Evolutionary conservation across 108 stramenopile species (phyloP), one percentile per base, ranked within the genome.

Genomic region (Skeletonema costatum): DNA sequence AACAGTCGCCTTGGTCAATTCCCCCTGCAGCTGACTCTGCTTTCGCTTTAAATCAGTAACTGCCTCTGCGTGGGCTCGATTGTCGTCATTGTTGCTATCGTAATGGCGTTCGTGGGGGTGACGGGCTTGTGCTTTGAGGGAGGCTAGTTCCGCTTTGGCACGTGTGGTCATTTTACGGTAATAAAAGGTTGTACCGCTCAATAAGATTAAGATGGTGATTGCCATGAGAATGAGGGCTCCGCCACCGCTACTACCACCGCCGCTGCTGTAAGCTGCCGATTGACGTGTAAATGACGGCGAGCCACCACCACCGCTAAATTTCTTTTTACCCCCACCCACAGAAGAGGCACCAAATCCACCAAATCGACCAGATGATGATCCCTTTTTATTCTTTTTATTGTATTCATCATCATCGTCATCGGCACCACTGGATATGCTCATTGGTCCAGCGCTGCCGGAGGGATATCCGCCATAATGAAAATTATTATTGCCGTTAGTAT

Each of bases 401-500:
- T 46, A 46, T 0, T 64, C 38, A 35, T 35, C 36, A 35, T 39
- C 38, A 19, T 64, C 4, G 5, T 64, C 63, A 39, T 64, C 63
- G 12, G 63, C 63, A 39, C 63, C 63, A 21, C 63, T 64, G 9
- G 63, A 35, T n/a, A 64, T 39, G 38, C 63, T 39, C 63, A 35
- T 39, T 30, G n/a, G 36, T n/a, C 33, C 63, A 6, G 36, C 63
- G 2, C 13, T 38, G 30, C 21, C 2, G 9, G 35, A 13, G 32
- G 63, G 63, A 39, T 64, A 64, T 35, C 63, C 63, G n/a, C 63
- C 63, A 10, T 64, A 64, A 19, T 39, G 36, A 39, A 38, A 64
- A 51, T 51, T 50, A 46, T 46, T 46, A 17, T 17, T 19, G n/a
- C 25, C 25, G 25, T 25, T 25, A 25, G 25, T 25, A 25, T 10